A percentile compares a stretch with the other conserved stretches of the same genome.
Conservation (phyloP, 441 rosid genomes). For the Brassica balearica region DNA sequence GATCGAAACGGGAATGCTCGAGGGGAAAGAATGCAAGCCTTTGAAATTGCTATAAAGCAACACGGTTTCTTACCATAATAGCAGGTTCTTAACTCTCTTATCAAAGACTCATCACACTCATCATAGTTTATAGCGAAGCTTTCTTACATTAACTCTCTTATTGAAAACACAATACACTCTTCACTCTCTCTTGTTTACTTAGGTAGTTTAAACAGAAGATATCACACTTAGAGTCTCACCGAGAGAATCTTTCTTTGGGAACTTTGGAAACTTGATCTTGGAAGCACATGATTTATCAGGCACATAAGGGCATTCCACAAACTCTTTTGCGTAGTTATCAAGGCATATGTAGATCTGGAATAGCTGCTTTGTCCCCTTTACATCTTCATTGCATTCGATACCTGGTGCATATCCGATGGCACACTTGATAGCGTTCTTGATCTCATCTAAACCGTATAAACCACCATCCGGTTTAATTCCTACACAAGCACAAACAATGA, state of each 20-base stretch:
- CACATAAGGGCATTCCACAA: constrained; percentile 67
- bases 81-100: constrained; percentile 38
- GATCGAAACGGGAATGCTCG: constrained; percentile 75
- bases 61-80: constrained; percentile 77
- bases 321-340: constrained; percentile 58
- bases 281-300: constrained; percentile 58
- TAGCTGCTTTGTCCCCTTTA: constrained; percentile 59
- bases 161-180: constrained; percentile 5
- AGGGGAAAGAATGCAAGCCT: constrained; percentile 80
- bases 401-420: constrained; percentile 59
- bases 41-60: constrained; percentile 69
- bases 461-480: constrained; percentile 68
- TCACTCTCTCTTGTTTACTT: neutral
- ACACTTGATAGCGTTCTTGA: constrained; percentile 59
- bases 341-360: constrained; percentile 72
- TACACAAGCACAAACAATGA: constrained; percentile 28
- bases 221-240: constrained; percentile 13
- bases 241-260: constrained; percentile 13
- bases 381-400: constrained; percentile 72
- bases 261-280: constrained; percentile 60
- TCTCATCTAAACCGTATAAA: constrained; percentile 55
- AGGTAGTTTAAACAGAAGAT: constrained; percentile 26
- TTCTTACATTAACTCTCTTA: constrained; percentile 28
- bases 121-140: neutral
- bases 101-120: constrained; percentile 12